Evolutionary conservation across 1,284 basidiomycete species (phyloP).

Genomic region (Naganishia sp.): DNA sequence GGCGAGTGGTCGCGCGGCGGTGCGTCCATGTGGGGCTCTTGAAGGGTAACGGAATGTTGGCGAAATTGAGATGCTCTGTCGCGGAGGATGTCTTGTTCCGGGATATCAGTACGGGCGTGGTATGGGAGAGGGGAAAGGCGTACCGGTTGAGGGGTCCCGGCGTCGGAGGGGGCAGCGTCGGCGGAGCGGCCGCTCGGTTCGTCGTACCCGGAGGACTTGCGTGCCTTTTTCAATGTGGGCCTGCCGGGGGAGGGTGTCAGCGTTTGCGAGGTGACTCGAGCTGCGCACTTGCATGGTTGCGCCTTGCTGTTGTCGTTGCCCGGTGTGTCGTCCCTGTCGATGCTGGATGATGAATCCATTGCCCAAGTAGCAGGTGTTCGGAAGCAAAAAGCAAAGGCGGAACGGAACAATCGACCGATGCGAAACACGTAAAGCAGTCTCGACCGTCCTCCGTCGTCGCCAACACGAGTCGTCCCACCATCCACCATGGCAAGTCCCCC

Average conservation of each 20-base stretch:
- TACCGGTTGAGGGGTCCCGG: conserved; percentile 17
- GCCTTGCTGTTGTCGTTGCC: too few relatives aligned
- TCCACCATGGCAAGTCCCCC: neutral
- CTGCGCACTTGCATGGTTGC: neutral
- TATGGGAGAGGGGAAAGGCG: neutral
- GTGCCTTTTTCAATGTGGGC: conserved; percentile 16
- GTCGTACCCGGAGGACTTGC: conserved; percentile 5
- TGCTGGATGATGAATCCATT: too few relatives aligned
- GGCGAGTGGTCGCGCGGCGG: conserved; percentile 14
- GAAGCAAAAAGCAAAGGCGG: conserved; percentile 1
- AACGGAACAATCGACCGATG: too few relatives aligned
- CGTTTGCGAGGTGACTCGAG: too few relatives aligned
- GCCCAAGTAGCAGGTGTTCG: neutral
- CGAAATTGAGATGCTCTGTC: conserved; percentile 48
- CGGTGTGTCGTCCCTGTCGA: too few relatives aligned
- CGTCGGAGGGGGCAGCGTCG: neutral
- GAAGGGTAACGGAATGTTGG: conserved; percentile 49
- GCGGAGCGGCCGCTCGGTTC: neutral
- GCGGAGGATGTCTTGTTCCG: neutral
- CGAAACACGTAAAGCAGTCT: too few relatives aligned
- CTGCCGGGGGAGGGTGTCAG: neutral
- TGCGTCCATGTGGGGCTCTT: conserved; percentile 38
- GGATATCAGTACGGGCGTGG: neutral
- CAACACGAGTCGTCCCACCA: neutral
- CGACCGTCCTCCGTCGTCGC: too few relatives aligned